Conservation (phyloP, 495 filamentous ascomycete genomes). For the Talaromyces nanjingensis region DNA sequence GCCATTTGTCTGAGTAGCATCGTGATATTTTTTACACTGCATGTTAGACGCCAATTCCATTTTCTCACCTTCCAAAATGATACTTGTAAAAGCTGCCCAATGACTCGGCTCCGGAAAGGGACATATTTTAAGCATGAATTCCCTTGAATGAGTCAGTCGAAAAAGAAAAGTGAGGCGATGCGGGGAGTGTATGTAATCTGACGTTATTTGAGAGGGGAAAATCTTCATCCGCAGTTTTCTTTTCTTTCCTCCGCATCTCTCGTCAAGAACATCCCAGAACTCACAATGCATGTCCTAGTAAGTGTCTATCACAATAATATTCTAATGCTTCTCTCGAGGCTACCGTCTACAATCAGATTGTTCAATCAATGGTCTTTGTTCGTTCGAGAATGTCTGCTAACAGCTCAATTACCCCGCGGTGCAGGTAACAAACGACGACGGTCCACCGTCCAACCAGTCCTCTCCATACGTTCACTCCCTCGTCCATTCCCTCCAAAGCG, state of each 20-base stretch:
- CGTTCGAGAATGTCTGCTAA: neutral
- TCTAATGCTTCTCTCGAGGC: too few relatives aligned
- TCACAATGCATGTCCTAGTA: constrained; percentile 40
- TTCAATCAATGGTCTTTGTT: neutral
- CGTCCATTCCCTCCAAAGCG: constrained; percentile 65
- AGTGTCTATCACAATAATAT: too few relatives aligned
- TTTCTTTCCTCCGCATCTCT: constrained; percentile 9
- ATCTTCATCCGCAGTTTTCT: constrained; percentile 3
- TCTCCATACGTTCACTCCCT: constrained; percentile 91
- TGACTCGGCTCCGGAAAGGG: neutral
- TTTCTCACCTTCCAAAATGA: neutral
- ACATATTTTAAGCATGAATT: neutral
- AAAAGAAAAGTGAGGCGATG: neutral
- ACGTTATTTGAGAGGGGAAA: neutral
- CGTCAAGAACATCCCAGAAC: constrained; percentile 11
- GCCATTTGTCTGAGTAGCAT: neutral
- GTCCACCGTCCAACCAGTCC: constrained; percentile 81
- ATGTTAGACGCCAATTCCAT: neutral
- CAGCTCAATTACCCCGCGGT: constrained; percentile 19
- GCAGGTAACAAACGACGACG: constrained; percentile 90
- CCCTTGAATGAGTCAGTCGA: neutral
- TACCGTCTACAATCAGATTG: neutral
- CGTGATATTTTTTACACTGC: neutral
- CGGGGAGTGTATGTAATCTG: neutral
- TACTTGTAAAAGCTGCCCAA: neutral